phyloP scores from a whole-genome alignment of 2,329 filamentous ascomycete genomes.

The Phyllosticta citrichinensis region DNA sequence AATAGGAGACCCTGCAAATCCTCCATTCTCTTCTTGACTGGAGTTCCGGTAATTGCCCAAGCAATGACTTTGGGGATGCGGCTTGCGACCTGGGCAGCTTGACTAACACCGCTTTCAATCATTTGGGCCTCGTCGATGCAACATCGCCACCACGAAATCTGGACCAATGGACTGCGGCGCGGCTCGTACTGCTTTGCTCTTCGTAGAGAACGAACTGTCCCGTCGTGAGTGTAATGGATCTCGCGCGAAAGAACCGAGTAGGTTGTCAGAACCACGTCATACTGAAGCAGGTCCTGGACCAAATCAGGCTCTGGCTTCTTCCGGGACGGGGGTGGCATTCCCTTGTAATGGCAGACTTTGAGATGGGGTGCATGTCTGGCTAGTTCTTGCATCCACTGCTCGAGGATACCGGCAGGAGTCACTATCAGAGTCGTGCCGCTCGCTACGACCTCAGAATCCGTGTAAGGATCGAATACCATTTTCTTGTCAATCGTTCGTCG shows the following conservation, averaged over 20 bases:
- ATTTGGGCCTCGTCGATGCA: conserved; percentile 73
- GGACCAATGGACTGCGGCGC: conserved; percentile 62
- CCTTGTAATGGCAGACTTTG: conserved; percentile 47
- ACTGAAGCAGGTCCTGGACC: conserved; percentile 36
- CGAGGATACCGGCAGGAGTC: conserved; percentile 49
- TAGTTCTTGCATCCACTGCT: conserved; percentile 56
- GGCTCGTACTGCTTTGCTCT: conserved; percentile 54
- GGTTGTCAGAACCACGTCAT: conserved; percentile 52
- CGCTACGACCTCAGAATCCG: conserved; percentile 35
- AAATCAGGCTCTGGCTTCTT: conserved; percentile 28
- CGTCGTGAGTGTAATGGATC: conserved; percentile 62
- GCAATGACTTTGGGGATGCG: conserved; percentile 74
- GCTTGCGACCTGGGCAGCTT: conserved; percentile 70
- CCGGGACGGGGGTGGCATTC: conserved; percentile 31
- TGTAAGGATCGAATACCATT: conserved; percentile 30
- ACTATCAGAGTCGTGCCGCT: conserved; percentile 53
- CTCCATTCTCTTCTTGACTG: conserved; percentile 66
- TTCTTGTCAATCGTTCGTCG: conserved; percentile 25
- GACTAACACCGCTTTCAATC: conserved; percentile 79
- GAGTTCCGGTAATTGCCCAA: conserved; percentile 89
- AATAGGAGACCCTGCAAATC: conserved; percentile 73
- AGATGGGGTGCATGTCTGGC: conserved; percentile 46
- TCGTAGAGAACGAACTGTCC: conserved; percentile 61
- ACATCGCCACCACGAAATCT: conserved; percentile 81
- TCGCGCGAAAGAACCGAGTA: conserved; percentile 67